Percentiles rank a stretch among this genome's conserved stretches.
Evolutionary conservation across 768 basidiomycete genomes (phyloP).

Genomic region (Cystobasidium ongulense): DNA sequence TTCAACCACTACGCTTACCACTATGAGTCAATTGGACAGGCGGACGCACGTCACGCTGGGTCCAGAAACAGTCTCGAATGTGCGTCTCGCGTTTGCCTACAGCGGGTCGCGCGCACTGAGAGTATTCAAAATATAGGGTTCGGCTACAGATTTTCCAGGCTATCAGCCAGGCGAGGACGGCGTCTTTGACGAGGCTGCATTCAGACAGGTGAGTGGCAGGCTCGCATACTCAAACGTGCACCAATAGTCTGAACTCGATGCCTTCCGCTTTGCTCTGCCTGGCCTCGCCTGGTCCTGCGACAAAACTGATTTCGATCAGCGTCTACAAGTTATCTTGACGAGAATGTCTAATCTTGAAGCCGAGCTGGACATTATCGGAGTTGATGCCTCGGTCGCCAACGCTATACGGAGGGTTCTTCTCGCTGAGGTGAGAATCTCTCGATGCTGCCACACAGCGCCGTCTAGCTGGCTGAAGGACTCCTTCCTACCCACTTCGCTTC

Average conservation of each 20-base stretch:
- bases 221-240: background rate
- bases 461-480: too few species aligned
- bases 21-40: background rate
- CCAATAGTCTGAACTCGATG: background rate
- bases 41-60: background rate
- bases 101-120: too few species aligned
- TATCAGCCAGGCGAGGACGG: background rate
- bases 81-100: background rate
- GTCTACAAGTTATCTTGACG: constrained; percentile 48
- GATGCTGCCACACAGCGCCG: too few species aligned
- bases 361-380: constrained; percentile 90
- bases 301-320: background rate
- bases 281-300: background rate
- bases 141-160: constrained; percentile 16
- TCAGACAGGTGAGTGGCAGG: background rate
- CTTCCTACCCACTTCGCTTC: background rate
- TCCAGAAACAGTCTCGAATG: background rate
- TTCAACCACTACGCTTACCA: background rate
- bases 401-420: constrained; percentile 85
- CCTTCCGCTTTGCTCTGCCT: background rate
- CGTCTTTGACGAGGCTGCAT: background rate
- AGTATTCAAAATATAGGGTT: background rate
- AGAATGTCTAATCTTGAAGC: constrained; percentile 72
- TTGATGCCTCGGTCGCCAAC: constrained; percentile 93
- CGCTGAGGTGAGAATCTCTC: constrained; percentile 65